Evolutionary conservation across 2,329 filamentous ascomycete genomes (phyloP), one percentile per base, ranked within the genome.

Genomic region (Penicillium sp.): DNA sequence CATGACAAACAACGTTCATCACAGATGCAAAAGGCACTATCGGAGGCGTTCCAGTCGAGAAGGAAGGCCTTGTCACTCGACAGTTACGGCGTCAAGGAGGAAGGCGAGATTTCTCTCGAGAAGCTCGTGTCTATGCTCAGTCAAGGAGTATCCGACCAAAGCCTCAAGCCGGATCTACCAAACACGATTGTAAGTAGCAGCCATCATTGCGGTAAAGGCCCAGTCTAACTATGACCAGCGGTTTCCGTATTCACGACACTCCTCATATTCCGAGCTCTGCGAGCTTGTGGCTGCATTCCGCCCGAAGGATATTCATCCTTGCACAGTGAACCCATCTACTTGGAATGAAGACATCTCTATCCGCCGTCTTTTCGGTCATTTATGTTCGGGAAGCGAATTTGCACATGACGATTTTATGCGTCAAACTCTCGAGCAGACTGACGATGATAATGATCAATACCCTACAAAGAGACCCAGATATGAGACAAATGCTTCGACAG

Each of bases 211-310:
- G 8, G 24, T 18, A 8, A 5, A 10, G 2, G 5, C 6, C 24
- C 5, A 10, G 22, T 24, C 58, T 64, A 42, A 62, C 35, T 10
- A 4, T 2, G n/a, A 13, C 30, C 40, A 74, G 75, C 78, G 74
- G 18, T 96, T 96, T 59, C 89, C 92, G 0, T 96, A 92, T 65
- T 92, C 92, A 0, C 82, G 92, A 1, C 92, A 97, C 69, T 95
- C 92, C 0, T 95, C 90, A 0, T 92, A 94, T 54, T 75, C 78
- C 0, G 92, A 96, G 67, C 79, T 95, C 2, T 87, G 89, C 56
- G 73, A 84, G 47, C 74, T 96, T 0, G 77, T 96, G 1, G 67
- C 76, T 3, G 76, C 78, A 0, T 88, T 96, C 61, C 81, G 75
- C 25, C 91, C 91, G 0, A 82, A 74, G 41, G 90, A 96, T 61